These are phyloP conservation scores for Mortierella alpina DNA, from an alignment of 192 early-diverging fungal species.

Conservation along the genomic window DNA sequence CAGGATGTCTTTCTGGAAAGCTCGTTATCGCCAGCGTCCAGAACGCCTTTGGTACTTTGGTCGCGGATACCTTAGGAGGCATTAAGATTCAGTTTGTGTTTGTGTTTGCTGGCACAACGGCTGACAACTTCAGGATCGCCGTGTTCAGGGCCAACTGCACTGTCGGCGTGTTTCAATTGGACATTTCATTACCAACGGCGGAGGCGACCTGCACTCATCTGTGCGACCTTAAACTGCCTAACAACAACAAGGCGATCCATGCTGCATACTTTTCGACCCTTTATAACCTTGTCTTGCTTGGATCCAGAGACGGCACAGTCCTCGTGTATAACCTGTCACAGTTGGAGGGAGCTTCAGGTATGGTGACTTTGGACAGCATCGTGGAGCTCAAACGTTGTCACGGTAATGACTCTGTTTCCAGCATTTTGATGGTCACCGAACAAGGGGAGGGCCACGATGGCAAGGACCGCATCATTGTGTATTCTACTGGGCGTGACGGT, in stretches of 20 bases:
- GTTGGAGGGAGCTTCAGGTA: background rate
- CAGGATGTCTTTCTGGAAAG: conserved; percentile 65
- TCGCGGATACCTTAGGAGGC: conserved; percentile 30
- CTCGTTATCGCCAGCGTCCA: conserved; percentile 62
- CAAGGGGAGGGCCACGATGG: conserved; percentile 25
- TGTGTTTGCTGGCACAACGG: conserved; percentile 6
- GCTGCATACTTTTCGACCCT: conserved; percentile 32
- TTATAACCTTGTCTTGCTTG: conserved; percentile 42
- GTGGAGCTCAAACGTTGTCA: conserved; percentile 34
- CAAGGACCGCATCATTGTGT: conserved; percentile 59
- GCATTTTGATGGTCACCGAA: conserved; percentile 49
- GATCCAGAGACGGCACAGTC: conserved; percentile 38
- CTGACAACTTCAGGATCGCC: conserved; percentile 22
- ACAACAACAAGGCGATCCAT: conserved; percentile 51
- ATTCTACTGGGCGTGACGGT: conserved; percentile 76
- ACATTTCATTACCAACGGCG: background rate
- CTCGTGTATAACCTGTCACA: conserved; percentile 24
- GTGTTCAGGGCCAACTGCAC: conserved; percentile 53
- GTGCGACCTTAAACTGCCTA: conserved; percentile 40
- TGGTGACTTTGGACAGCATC: conserved; percentile 13
- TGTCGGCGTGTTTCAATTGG: conserved; percentile 30
- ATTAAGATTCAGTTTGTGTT: conserved; percentile 54
- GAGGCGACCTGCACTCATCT: conserved; percentile 15
- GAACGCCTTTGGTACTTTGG: conserved; percentile 53
- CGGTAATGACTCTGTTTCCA: conserved; percentile 43